phyloP scores from a whole-genome alignment of 176 grass and related monocot genomes.

The Avena sativa region DNA sequence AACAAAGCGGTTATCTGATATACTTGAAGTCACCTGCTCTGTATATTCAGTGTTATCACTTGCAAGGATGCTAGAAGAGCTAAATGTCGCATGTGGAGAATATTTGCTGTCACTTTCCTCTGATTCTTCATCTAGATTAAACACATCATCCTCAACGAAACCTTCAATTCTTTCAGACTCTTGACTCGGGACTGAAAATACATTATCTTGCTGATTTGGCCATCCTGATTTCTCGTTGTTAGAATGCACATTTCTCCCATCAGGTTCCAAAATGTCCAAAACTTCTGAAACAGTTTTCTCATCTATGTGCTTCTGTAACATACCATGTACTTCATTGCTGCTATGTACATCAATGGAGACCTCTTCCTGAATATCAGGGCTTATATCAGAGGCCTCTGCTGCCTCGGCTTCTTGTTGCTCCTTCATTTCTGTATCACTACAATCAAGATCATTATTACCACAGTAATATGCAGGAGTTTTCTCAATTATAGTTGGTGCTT shows the following conservation, averaged over 20 bases:
- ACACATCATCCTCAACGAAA: conserved; percentile 44
- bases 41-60: conserved; percentile 27
- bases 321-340: conserved; percentile 41
- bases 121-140: conserved; percentile 46
- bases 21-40: conserved; percentile 38
- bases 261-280: conserved; percentile 39
- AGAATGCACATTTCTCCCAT: conserved; percentile 28
- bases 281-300: conserved; percentile 37
- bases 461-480: conserved; percentile 37
- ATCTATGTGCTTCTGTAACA: conserved; percentile 32
- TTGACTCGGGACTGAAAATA: conserved; percentile 28
- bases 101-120: conserved; percentile 47
- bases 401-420: conserved; percentile 47
- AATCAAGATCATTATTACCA: conserved; percentile 44
- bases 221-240: conserved; percentile 44
- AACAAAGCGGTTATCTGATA: conserved; percentile 46
- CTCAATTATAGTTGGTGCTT: conserved; percentile 36
- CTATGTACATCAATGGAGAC: conserved; percentile 37
- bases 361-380: conserved; percentile 35
- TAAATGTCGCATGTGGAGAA: conserved; percentile 34
- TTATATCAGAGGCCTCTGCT: conserved; percentile 49
- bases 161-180: conserved; percentile 35
- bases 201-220: conserved; percentile 34
- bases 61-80: conserved; percentile 37
- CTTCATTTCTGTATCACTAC: conserved; percentile 41